Evolutionary conservation across 345 rosid genomes (phyloP).

Genomic region (Firmiana major): DNA sequence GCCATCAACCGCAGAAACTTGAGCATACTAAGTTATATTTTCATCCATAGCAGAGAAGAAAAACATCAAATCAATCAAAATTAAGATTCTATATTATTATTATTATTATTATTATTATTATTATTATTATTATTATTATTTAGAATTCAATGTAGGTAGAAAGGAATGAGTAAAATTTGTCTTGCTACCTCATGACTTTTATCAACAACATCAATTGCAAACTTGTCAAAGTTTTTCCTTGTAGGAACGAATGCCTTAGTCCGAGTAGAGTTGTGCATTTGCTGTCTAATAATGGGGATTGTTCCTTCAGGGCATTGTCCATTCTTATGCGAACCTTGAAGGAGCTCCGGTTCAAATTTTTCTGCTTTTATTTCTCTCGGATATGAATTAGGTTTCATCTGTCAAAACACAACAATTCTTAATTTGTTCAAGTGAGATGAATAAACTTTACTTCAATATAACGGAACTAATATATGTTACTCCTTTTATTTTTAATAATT

Average conservation of each 20-base stretch:
- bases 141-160: not conserved
- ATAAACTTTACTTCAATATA: too few relatives aligned
- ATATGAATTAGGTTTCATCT: conserved; percentile 21
- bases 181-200: conserved; percentile 17
- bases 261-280: not conserved
- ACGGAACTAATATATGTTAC: too few relatives aligned
- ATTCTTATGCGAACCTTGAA: conserved; percentile 18
- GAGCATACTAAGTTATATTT: conserved; percentile 13
- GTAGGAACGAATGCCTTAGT: not conserved
- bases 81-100: not conserved
- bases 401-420: not conserved
- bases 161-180: not conserved
- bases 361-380: not conserved
- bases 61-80: not conserved
- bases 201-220: too few relatives aligned
- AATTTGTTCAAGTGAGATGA: too few relatives aligned
- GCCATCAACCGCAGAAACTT: not conserved
- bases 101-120: not conserved
- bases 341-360: not conserved
- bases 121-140: too few relatives aligned
- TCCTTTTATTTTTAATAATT: too few relatives aligned
- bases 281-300: conserved; percentile 22
- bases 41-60: not conserved
- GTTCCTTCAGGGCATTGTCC: conserved; percentile 31
- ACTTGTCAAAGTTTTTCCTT: not conserved